A percentile compares a stretch with the other conserved stretches of the same genome.
Evolutionary conservation across 176 grass and related monocot genomes (phyloP).

Genomic region (Avena atlantica): DNA sequence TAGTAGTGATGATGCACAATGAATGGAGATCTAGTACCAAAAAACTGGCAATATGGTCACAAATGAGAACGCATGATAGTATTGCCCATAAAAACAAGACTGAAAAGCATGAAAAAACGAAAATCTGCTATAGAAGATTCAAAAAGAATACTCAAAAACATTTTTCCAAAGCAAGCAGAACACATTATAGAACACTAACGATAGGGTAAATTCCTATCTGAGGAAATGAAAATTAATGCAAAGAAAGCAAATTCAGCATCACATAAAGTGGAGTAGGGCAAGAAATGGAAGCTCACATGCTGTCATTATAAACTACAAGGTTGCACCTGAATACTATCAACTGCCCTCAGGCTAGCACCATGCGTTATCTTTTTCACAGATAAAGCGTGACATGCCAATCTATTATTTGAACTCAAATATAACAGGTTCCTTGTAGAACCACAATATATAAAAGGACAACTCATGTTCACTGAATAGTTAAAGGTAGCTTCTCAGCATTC

Average conservation of each 20-base stretch:
- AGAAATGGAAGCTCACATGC: background rate
- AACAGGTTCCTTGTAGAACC: background rate
- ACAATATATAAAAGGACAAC: background rate
- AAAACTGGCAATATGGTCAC: background rate
- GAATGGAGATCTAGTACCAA: background rate
- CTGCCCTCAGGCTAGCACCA: background rate
- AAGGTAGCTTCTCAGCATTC: constrained; percentile 8
- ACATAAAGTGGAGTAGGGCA: background rate
- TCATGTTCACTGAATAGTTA: background rate
- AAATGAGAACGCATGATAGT: background rate
- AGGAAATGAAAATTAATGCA: background rate
- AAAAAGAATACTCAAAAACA: background rate
- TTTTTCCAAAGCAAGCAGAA: background rate
- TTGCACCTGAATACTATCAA: background rate
- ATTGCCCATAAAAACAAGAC: background rate
- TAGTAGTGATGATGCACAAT: background rate
- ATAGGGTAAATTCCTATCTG: background rate
- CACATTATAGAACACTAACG: constrained; percentile 1
- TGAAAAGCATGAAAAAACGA: background rate
- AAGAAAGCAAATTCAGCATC: background rate
- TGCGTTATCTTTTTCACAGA: background rate
- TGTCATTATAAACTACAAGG: constrained; percentile 7
- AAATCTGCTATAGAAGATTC: background rate
- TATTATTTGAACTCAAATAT: background rate
- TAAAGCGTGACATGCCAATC: background rate